Conservation (phyloP, 495 filamentous ascomycete species). For the Penicillium coprophilum region DNA sequence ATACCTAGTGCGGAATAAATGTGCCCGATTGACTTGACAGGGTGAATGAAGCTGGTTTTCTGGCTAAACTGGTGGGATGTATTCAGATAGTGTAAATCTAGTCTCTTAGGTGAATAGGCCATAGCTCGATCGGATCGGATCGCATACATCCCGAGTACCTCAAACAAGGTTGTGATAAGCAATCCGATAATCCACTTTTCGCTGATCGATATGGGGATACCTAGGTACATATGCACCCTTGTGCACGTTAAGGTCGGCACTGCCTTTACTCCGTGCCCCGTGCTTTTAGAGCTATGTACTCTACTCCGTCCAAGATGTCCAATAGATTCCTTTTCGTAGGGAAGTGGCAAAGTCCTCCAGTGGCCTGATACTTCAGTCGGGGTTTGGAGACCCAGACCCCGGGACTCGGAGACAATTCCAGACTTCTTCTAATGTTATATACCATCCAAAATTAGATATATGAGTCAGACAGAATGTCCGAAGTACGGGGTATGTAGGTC, state of each 20-base stretch:
- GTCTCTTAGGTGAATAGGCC: not conserved
- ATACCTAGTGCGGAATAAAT: too few relatives aligned
- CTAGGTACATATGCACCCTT: too few relatives aligned
- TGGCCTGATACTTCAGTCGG: constrained; percentile 1
- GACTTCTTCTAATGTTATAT: not conserved
- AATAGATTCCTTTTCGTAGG: not conserved
- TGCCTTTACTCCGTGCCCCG: too few relatives aligned
- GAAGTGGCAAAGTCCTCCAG: not conserved
- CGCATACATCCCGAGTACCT: not conserved
- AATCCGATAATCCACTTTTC: constrained; percentile 6
- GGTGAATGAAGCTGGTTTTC: not conserved
- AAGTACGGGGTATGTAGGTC: too few relatives aligned
- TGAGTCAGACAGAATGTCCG: not conserved
- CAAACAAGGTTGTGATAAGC: not conserved
- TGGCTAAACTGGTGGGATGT: not conserved
- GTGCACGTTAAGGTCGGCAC: not conserved
- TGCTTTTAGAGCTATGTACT: not conserved
- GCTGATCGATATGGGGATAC: constrained; percentile 1
- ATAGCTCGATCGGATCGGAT: not conserved
- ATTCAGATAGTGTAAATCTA: too few relatives aligned
- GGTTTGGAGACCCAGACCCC: not conserved
- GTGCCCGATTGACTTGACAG: not conserved
- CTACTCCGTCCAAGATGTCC: too few relatives aligned
- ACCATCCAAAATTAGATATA: not conserved
- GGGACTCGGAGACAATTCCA: not conserved